Conservation (phyloP, 768 basidiomycete species). For the Astraeus odoratus region DNA sequence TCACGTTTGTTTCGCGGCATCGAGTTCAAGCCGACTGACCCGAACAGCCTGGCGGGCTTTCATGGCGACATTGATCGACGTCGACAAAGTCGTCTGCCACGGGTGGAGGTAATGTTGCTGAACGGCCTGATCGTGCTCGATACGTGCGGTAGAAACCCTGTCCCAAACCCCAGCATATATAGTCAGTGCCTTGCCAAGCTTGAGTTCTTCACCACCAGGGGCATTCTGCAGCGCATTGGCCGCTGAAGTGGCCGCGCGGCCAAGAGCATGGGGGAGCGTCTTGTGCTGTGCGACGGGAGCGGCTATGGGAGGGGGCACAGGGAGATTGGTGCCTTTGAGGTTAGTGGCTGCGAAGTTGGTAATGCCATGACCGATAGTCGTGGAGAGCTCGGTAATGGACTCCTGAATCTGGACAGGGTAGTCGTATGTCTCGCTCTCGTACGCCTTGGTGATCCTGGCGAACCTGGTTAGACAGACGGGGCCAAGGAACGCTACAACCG, state of each 20-base stretch:
- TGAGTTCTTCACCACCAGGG: slow-evolving; percentile 48
- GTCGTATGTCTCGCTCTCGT: slow-evolving; percentile 83
- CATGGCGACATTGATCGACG: slow-evolving; percentile 82
- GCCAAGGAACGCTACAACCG: slow-evolving; percentile 16
- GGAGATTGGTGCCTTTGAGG: slow-evolving; percentile 83
- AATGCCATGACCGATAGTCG: slow-evolving; percentile 64
- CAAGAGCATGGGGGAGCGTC: slow-evolving; percentile 93
- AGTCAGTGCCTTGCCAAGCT: slow-evolving; percentile 71
- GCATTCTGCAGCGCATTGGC: slow-evolving; percentile 40
- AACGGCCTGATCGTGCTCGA: slow-evolving; percentile 75
- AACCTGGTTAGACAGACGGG: neutral
- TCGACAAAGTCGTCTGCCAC: slow-evolving; percentile 83
- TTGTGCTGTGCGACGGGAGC: slow-evolving; percentile 70
- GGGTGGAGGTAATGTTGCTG: slow-evolving; percentile 63
- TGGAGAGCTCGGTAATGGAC: slow-evolving; percentile 64
- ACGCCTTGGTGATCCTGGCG: slow-evolving; percentile 76
- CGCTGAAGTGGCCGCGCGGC: slow-evolving; percentile 68
- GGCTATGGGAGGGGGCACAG: slow-evolving; percentile 54
- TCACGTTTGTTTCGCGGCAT: slow-evolving; percentile 83
- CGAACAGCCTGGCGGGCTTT: slow-evolving; percentile 85
- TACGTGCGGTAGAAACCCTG: slow-evolving; percentile 68
- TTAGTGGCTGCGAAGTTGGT: slow-evolving; percentile 83
- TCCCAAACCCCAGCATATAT: slow-evolving; percentile 81
- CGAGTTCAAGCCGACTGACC: slow-evolving; percentile 77
- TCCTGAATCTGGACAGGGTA: slow-evolving; percentile 88